These are phyloP conservation scores for Ramalina intermedia DNA, from an alignment of 495 filamentous ascomycete genomes.

Conservation along the genomic window DNA sequence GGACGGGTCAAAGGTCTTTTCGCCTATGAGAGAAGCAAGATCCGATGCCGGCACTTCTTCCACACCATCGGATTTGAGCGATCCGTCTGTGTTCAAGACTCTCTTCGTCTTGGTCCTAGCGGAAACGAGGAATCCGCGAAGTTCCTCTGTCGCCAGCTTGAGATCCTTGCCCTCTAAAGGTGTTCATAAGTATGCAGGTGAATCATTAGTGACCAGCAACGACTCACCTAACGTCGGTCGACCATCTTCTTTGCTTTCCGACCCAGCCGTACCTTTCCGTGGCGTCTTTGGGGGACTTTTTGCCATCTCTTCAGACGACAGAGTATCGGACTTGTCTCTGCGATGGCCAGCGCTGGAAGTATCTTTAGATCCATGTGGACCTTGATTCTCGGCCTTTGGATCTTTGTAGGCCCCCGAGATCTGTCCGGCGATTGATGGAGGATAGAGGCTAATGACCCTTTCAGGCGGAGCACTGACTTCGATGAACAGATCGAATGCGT, in stretches of 20 bases:
- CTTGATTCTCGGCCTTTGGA: not conserved
- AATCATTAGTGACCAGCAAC: not conserved
- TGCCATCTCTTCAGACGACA: not conserved
- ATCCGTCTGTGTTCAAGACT: conserved; percentile 62
- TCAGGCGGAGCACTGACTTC: conserved; percentile 81
- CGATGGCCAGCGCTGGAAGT: not conserved
- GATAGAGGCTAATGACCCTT: conserved; percentile 74
- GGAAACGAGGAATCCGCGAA: conserved; percentile 74
- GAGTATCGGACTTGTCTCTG: not conserved
- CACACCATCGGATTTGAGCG: conserved; percentile 46
- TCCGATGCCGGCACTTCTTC: conserved; percentile 33
- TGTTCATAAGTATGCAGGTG: not conserved
- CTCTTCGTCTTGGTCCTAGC: conserved; percentile 68
- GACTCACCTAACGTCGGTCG: conserved; percentile 34
- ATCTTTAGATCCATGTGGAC: not conserved
- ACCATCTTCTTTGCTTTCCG: conserved; percentile 18
- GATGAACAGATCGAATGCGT: conserved; percentile 84
- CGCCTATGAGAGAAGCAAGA: conserved; percentile 27
- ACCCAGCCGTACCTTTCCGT: conserved; percentile 8
- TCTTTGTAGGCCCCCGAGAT: conserved; percentile 35
- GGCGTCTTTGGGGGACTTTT: not conserved
- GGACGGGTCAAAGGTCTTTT: conserved; percentile 24
- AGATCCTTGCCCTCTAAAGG: conserved; percentile 60
- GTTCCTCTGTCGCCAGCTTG: conserved; percentile 58
- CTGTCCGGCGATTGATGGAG: conserved; percentile 68